These are phyloP conservation scores for Rubroshorea leprosula DNA, from an alignment of 345 rosid genomes.

Conservation along the genomic window DNA sequence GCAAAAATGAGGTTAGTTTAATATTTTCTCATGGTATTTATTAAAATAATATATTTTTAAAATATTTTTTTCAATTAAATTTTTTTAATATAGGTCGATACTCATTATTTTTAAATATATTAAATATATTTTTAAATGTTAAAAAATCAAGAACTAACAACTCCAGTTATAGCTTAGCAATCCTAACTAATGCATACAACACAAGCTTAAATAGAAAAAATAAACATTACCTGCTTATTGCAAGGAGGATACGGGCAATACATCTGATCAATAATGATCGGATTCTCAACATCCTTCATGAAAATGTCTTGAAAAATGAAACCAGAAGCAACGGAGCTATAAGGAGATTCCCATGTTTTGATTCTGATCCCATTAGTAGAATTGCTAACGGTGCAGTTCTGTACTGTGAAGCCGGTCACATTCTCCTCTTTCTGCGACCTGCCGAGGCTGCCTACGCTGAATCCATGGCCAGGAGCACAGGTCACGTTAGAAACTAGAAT, in stretches of 20 bases:
- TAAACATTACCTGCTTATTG: slow-evolving; percentile 4
- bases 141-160: no score
- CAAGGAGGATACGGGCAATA: slow-evolving; percentile 30
- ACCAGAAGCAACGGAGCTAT: slow-evolving; percentile 14
- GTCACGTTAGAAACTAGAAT: slow-evolving; percentile 25
- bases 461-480: slow-evolving; percentile 50
- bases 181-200: no score
- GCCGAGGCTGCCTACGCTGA: slow-evolving; percentile 47
- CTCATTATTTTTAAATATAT: no score
- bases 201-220: no score
- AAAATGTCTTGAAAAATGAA: slow-evolving; percentile 29
- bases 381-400: slow-evolving; percentile 7
- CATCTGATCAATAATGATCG: slow-evolving; percentile 38
- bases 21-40: no score
- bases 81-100: no score
- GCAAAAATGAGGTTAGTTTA: no score
- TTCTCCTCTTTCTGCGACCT: slow-evolving; percentile 23
- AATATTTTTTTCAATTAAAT: no score
- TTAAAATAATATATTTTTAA: no score
- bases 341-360: slow-evolving; percentile 36
- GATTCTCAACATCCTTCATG: slow-evolving; percentile 39
- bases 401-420: slow-evolving; percentile 17
- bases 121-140: no score
- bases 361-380: slow-evolving; percentile 36
- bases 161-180: no score